Conservation (phyloP, 163 green algal species). For the Chlamydomonas reinhardtii region DNA sequence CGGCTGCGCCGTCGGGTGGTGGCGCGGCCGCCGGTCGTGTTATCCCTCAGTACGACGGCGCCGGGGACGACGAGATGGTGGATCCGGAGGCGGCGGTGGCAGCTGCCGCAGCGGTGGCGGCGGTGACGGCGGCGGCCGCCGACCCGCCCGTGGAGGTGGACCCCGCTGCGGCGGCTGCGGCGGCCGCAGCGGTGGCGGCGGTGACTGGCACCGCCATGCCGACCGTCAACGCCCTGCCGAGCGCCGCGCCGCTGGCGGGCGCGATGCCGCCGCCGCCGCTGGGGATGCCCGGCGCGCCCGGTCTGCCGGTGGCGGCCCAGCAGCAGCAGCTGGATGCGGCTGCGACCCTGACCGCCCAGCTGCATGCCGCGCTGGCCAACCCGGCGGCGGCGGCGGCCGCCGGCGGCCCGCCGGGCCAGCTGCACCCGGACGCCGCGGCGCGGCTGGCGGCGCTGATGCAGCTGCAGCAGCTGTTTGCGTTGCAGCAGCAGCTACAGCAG, state of each 20-base stretch:
- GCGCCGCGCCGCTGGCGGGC: not conserved
- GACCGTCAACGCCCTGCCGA: not conserved
- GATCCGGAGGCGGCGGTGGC: not conserved
- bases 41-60: conserved; percentile 39
- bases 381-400: too few species aligned
- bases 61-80: conserved; percentile 7
- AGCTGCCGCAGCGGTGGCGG: not conserved
- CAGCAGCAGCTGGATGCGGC: not conserved
- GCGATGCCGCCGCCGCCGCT: not conserved
- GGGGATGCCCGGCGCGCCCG: not conserved
- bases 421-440: too few species aligned
- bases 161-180: not conserved
- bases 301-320: not conserved
- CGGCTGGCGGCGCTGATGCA: not conserved
- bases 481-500: not conserved
- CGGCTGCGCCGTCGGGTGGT: not conserved
- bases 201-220: too few species aligned
- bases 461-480: not conserved
- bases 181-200: not conserved
- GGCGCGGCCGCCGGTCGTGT: not conserved
- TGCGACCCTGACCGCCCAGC: not conserved
- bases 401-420: too few species aligned
- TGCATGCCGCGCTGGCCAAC: not conserved
- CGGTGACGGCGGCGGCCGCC: not conserved
- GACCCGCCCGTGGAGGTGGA: not conserved